Conservation (phyloP, 2,329 filamentous ascomycete species). For the Diaporthe ilicicola region DNA sequence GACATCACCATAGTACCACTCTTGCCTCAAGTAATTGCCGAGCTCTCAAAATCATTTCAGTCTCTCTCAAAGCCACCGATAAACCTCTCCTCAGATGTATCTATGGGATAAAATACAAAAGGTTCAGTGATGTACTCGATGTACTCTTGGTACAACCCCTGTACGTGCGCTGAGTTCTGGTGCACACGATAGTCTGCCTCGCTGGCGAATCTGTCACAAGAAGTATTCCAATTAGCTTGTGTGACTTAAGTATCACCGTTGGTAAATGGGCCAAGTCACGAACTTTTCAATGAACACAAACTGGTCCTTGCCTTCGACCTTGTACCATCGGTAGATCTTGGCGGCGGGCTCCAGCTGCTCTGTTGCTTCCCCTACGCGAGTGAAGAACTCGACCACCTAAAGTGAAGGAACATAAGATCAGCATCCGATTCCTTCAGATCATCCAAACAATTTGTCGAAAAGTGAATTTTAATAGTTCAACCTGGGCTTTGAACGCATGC, state of each 20-base stretch:
- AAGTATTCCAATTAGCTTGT: neutral
- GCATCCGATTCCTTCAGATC: neutral
- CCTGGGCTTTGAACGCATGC: neutral
- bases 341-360: slow-evolving; percentile 8
- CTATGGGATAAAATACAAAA: slow-evolving; percentile 10
- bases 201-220: slow-evolving; percentile 12
- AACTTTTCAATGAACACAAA: slow-evolving; percentile 23
- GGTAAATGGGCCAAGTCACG: neutral
- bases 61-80: slow-evolving; percentile 18
- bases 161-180: slow-evolving; percentile 21
- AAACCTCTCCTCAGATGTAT: neutral
- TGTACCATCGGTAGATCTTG: slow-evolving; percentile 22
- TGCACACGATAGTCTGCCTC: slow-evolving; percentile 16
- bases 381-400: slow-evolving; percentile 25
- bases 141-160: slow-evolving; percentile 15
- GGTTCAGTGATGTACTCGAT: slow-evolving; percentile 21
- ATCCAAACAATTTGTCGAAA: no score
- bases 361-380: slow-evolving; percentile 1
- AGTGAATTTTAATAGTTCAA: neutral
- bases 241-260: neutral
- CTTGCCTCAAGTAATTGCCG: neutral
- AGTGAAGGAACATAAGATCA: neutral
- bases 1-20: no score
- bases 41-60: neutral
- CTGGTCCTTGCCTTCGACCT: slow-evolving; percentile 18